Evolutionary conservation across 1,284 basidiomycete genomes (phyloP), one percentile per base, ranked within the genome.

Genomic region (Sporisorium exsertum): DNA sequence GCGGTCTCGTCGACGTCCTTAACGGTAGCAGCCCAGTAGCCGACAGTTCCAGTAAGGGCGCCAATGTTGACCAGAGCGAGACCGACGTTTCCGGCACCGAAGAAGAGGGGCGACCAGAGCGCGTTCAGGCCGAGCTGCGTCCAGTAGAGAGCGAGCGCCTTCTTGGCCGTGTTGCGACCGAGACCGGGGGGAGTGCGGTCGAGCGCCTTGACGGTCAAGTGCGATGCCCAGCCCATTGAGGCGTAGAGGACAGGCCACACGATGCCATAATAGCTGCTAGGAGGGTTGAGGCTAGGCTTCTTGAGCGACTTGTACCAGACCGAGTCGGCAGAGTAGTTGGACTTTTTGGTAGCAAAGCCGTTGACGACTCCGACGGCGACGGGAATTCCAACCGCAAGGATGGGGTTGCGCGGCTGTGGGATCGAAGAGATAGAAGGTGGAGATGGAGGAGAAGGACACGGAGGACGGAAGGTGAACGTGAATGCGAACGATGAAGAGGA

Each of bases 41-140:
- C 88, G 15, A 90, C 89, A 0, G 90, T 90, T 8, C 88, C 89
- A 5, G 90, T 90, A 66, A 93, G 84, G 3, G 89, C 85, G 16
- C 88, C 83, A 67, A 90, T 90, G 86, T 93, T 90, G 59, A 90
- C 84, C 6, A 93, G 86, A 0, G 91, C 92, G 56, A 82, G 67
- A 27, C 68, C 61, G 58, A 83, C 69, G 53, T 83, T 60, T 16
- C 75, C 80, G 42, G 87, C 82, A 16, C 89, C 89, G 77, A 93
- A 93, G 88, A 92, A 92, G 42, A 93, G 84, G 5, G 92, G 91
- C 22, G 89, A 89, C 92, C 92, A 93, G 29, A 89, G 58, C 37
- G 78, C 86, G 87, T 93, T 93, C 49, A 93, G 85, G 0, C 87
- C 90, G 42, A 93, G 87, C 82, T 93, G 92, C 6, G 87, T 87